These are phyloP conservation scores for Malus domestica DNA, from an alignment of 306 rosid genomes.

Conservation along the genomic window ASM211411v1 NC_041804.1:10465001-10465500, in stretches of 20 bases:
- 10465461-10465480: neutral
- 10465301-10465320: neutral
- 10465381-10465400: neutral
- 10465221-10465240: neutral
- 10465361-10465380: neutral
- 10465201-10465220: neutral
- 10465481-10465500: neutral
- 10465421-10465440: neutral
- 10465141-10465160: neutral
- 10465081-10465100: slow-evolving; percentile 86
- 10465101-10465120: slow-evolving; percentile 73
- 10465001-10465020: slow-evolving; percentile 87
- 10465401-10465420: neutral
- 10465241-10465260: neutral
- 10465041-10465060: slow-evolving; percentile 79
- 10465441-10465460: neutral
- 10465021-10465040: slow-evolving; percentile 92
- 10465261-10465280: neutral
- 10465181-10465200: neutral
- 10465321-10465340: neutral
- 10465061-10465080: slow-evolving; percentile 80
- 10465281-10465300: neutral
- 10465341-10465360: neutral
- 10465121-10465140: neutral
- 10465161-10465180: neutral